phyloP scores from a whole-genome alignment of 306 rosid genomes.

The Vigna trinervia region DNA sequence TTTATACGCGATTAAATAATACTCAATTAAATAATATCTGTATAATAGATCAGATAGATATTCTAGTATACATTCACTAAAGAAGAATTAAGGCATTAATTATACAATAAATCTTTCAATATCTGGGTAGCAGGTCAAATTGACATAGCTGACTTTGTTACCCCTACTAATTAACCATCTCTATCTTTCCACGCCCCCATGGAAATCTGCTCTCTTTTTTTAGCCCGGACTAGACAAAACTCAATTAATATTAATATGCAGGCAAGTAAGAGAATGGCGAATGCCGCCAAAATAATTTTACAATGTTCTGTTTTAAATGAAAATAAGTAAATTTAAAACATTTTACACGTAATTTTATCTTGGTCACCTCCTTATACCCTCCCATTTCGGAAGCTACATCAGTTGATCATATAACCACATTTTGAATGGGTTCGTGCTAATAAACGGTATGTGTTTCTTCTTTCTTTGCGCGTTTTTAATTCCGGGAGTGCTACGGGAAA shows the following conservation, averaged over 20 bases:
- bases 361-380: background rate
- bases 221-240: background rate
- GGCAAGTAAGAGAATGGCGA: background rate
- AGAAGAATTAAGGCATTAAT: no score
- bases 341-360: background rate
- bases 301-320: background rate
- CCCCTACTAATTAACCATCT: no score
- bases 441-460: conserved; percentile 26
- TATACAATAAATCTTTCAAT: no score
- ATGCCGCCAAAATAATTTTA: background rate
- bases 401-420: conserved; percentile 41
- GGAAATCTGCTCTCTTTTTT: background rate
- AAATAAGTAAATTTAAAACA: background rate
- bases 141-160: no score
- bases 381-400: background rate
- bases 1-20: no score
- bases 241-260: background rate
- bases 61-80: no score
- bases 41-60: no score
- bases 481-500: background rate
- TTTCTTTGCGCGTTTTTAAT: conserved; percentile 19
- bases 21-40: no score
- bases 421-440: conserved; percentile 46
- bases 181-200: background rate
- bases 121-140: no score